Conservation (phyloP, 2,329 filamentous ascomycete species). For the Zymoseptoria ardabiliae region DNA sequence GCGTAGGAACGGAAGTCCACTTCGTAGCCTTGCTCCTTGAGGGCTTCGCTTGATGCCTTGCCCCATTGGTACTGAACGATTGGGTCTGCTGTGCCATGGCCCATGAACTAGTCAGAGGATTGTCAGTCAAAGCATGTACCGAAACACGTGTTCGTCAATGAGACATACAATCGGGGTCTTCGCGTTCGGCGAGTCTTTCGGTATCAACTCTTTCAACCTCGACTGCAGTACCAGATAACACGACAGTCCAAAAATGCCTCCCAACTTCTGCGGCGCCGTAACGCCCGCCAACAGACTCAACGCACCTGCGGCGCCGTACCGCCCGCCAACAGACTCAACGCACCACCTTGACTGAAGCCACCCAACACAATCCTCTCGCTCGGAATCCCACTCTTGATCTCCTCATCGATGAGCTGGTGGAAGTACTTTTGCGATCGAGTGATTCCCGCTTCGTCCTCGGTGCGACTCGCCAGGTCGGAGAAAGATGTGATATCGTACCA, state of each 20-base stretch:
- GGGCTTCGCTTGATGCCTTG: slow-evolving; percentile 54
- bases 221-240: slow-evolving; percentile 68
- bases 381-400: slow-evolving; percentile 74
- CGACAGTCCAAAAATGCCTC: slow-evolving; percentile 80
- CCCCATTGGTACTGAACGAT: slow-evolving; percentile 67
- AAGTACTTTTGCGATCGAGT: slow-evolving; percentile 66
- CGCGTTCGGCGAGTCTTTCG: slow-evolving; percentile 40
- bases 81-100: slow-evolving; percentile 71
- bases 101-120: slow-evolving; percentile 56
- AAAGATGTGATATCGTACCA: slow-evolving; percentile 62
- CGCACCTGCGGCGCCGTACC: slow-evolving; percentile 68
- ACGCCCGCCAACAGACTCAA: slow-evolving; percentile 77
- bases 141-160: not conserved
- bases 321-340: slow-evolving; percentile 75
- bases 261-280: slow-evolving; percentile 66
- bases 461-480: slow-evolving; percentile 39
- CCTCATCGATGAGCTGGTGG: slow-evolving; percentile 68
- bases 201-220: slow-evolving; percentile 53
- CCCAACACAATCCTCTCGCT: slow-evolving; percentile 78
- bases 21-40: slow-evolving; percentile 64
- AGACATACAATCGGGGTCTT: slow-evolving; percentile 59
- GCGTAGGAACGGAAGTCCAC: slow-evolving; percentile 74
- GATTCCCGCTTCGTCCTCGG: slow-evolving; percentile 68
- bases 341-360: slow-evolving; percentile 80
- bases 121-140: not conserved